Conservation (phyloP, 352 stramenopile species). For the Pythium monospermum region DNA sequence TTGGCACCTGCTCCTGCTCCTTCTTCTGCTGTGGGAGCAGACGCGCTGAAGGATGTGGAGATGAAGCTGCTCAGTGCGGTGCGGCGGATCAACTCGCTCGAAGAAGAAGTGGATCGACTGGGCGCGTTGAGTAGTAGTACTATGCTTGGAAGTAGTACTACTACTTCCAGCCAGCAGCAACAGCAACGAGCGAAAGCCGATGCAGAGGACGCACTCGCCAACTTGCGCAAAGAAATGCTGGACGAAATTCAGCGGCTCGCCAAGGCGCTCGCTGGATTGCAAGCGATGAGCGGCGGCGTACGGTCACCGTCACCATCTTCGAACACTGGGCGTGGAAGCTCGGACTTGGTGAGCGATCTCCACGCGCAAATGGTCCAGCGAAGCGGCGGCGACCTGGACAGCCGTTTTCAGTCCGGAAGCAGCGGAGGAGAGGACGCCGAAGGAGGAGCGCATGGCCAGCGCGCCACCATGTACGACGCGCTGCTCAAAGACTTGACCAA, state of each 20-base stretch:
- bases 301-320: too few species aligned
- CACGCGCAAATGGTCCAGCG: conserved; percentile 52
- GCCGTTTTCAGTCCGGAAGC: conserved; percentile 26
- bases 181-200: neutral
- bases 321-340: neutral
- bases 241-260: conserved; percentile 48
- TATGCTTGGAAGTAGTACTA: conserved; percentile 15
- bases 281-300: conserved; percentile 1
- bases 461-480: conserved; percentile 65
- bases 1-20: neutral
- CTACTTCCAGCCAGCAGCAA: neutral
- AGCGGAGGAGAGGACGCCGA: conserved; percentile 20
- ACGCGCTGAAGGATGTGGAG: conserved; percentile 51
- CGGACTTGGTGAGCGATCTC: conserved; percentile 44
- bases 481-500: conserved; percentile 76
- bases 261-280: conserved; percentile 21
- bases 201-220: conserved; percentile 37
- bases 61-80: conserved; percentile 54
- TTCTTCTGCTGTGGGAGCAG: neutral
- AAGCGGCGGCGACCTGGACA: conserved; percentile 31
- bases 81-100: conserved; percentile 42
- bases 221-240: conserved; percentile 46
- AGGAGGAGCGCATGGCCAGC: conserved; percentile 19
- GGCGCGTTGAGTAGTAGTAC: conserved; percentile 25
- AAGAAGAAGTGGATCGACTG: conserved; percentile 66